Evolutionary conservation across 177 flowering plant genomes (phyloP), one percentile per base, ranked within the genome.

Genomic region (Viscum album): DNA sequence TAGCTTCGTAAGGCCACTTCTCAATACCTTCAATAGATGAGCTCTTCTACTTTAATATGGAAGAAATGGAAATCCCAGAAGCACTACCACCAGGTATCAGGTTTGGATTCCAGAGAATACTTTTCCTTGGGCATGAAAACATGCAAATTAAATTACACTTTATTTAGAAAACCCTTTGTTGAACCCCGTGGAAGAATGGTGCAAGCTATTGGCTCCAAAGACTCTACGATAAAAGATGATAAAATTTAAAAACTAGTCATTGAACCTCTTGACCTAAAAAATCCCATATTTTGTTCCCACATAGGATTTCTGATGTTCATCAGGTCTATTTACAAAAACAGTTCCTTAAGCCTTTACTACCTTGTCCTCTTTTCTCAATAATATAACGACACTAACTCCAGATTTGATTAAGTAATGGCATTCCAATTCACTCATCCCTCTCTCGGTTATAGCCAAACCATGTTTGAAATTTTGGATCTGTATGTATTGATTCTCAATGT

Each of bases 1-100:
- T 97, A 81, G 98, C 98, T 86, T 93, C 98, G 79, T 91, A 93
- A 12, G 98, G 97, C 98, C 96, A 93, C 96, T 94, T 94, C 71
- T 89, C 98, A 58, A 94, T 84, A 66, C 97, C 97, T 78, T 88
- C 96, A 72, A 94, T 71, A 21, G 96, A 85, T 33, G 95, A 86
- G 75, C 96, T 89, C 81, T 89, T 94, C 81, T 91, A 96, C 85
- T 91, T 94, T 79, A 94, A 70, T 28, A 87, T 84, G 50, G 96
- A 97, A 67, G 98, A 94, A 28, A 94, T 96, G 71, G 97, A 89
- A 68, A 94, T 71, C 75, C 91, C 98, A 2, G 96, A 78, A 32
- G 96, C 98, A 70, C 98, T 96, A 59, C 98, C 98, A 56, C 98
- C 96, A 76, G 95, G 98, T 72, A 94, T 86, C 77, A 94, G 92